A percentile compares a stretch with the other conserved stretches of the same genome.
phyloP scores from a whole-genome alignment of 1,284 basidiomycete species.

The Vanrija humicola region DNA sequence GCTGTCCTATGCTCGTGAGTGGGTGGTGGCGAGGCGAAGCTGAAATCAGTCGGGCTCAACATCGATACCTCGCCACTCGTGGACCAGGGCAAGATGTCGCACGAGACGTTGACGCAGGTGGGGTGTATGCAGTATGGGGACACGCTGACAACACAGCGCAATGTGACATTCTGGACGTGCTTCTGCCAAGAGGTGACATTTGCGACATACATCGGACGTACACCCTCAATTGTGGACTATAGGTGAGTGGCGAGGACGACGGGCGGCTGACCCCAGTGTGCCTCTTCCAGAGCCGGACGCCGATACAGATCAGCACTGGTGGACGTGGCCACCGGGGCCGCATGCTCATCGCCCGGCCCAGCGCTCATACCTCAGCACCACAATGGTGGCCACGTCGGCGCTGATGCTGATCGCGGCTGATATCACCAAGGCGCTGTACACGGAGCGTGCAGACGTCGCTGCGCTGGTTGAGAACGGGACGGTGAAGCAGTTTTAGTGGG shows the following conservation, averaged over 20 bases:
- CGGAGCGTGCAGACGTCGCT: not conserved
- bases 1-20: slow-evolving; percentile 24
- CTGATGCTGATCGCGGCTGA: slow-evolving; percentile 7
- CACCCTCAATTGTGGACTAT: slow-evolving; percentile 21
- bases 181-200: slow-evolving; percentile 33
- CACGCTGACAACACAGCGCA: slow-evolving; percentile 12
- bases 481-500: not conserved
- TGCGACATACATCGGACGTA: slow-evolving; percentile 29
- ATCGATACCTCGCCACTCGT: slow-evolving; percentile 20
- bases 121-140: too few relatives aligned
- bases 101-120: slow-evolving; percentile 6
- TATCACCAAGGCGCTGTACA: slow-evolving; percentile 7
- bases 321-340: slow-evolving; percentile 19
- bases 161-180: slow-evolving; percentile 28
- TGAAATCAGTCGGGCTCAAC: slow-evolving; percentile 24
- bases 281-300: slow-evolving; percentile 19
- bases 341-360: not conserved
- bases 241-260: too few relatives aligned
- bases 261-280: slow-evolving; percentile 4
- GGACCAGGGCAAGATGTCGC: slow-evolving; percentile 15
- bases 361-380: slow-evolving; percentile 7
- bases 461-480: slow-evolving; percentile 7
- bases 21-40: too few relatives aligned
- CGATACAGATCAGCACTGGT: slow-evolving; percentile 18
- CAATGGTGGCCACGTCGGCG: slow-evolving; percentile 5